A percentile compares a stretch with the other conserved stretches of the same genome.
phyloP scores from a whole-genome alignment of 495 filamentous ascomycete species.

The Talaromyces adpressus region DNA sequence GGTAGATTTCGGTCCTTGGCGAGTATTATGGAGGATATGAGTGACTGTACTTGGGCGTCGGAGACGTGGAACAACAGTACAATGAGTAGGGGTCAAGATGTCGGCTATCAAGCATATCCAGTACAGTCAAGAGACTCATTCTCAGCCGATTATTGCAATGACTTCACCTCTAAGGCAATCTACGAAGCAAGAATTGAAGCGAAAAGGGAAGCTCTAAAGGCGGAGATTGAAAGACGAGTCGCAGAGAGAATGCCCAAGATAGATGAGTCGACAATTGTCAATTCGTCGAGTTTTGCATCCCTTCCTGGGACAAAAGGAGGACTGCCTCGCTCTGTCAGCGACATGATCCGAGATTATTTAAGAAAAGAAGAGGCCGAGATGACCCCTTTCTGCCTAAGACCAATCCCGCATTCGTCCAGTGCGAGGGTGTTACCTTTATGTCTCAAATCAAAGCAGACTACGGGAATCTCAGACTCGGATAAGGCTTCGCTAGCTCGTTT shows the following conservation, averaged over 20 bases:
- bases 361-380: neutral
- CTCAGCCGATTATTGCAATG: neutral
- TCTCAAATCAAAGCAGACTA: conserved; percentile 1
- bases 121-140: neutral
- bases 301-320: neutral
- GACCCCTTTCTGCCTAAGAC: neutral
- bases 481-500: conserved; percentile 1
- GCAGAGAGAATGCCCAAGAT: neutral
- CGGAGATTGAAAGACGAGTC: neutral
- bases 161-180: neutral
- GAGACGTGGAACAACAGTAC: neutral
- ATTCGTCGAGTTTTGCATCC: neutral
- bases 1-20: neutral
- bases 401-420: conserved; percentile 1
- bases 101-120: neutral
- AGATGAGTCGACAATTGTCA: neutral
- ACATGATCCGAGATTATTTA: neutral
- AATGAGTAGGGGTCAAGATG: neutral
- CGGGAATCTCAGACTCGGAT: neutral
- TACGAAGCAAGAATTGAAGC: neutral
- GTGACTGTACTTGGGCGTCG: neutral
- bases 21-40: neutral
- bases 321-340: neutral
- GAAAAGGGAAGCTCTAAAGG: neutral
- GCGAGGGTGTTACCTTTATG: neutral